These are phyloP conservation scores for Pichia sp. DNA, from an alignment of 1,139 yeast genomes.

Conservation along the genomic window DNA sequence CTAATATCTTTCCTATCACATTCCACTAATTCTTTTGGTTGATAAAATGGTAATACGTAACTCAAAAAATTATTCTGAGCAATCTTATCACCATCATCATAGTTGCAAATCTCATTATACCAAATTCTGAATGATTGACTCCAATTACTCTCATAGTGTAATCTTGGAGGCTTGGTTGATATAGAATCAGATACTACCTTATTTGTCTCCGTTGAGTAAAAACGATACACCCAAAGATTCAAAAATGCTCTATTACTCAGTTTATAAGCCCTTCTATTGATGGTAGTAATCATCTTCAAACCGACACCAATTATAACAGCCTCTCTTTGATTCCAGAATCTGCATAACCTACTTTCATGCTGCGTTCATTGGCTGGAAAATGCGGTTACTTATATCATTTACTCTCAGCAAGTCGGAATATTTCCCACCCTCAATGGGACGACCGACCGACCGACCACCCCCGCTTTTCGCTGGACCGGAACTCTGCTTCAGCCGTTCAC, in stretches of 20 bases:
- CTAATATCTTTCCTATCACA: slow-evolving; percentile 2
- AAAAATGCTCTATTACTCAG: too few relatives aligned
- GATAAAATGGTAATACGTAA: slow-evolving; percentile 26
- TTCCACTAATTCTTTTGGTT: slow-evolving; percentile 11
- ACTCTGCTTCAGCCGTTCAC: neutral
- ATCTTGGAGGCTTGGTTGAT: neutral
- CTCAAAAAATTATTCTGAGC: slow-evolving; percentile 24
- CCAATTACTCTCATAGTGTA: neutral
- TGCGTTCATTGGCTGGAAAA: too few relatives aligned
- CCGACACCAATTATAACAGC: too few relatives aligned
- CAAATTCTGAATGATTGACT: slow-evolving; percentile 19
- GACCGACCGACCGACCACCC: neutral
- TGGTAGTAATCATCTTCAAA: too few relatives aligned
- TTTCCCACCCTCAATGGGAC: too few relatives aligned
- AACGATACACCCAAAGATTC: too few relatives aligned
- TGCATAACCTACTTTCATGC: too few relatives aligned
- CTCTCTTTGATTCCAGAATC: too few relatives aligned
- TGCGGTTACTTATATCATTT: too few relatives aligned
- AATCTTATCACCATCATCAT: slow-evolving; percentile 17
- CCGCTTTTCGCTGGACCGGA: slow-evolving; percentile 6
- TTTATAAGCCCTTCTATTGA: too few relatives aligned
- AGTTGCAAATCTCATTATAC: slow-evolving; percentile 16
- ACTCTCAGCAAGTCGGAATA: too few relatives aligned
- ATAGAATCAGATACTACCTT: neutral
- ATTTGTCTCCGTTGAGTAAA: too few relatives aligned